A percentile compares a stretch with the other conserved stretches of the same genome.
Conservation (phyloP, 495 filamentous ascomycete species). For the Melanomma pulvis-pyrius region DNA sequence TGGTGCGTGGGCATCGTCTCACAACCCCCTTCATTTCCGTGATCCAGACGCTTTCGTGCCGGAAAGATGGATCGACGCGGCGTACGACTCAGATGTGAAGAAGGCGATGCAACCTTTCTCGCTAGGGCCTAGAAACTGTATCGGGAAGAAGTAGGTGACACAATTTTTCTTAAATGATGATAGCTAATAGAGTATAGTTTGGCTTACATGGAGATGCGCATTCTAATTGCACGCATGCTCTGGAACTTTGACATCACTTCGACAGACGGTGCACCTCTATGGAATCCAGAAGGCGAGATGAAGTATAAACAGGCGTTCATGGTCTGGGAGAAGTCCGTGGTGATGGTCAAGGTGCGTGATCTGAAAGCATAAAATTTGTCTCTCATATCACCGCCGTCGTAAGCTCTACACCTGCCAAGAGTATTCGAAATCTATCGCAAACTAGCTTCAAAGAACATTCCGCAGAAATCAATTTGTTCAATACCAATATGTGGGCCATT, state of each 20-base stretch:
- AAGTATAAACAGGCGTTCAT: slow-evolving; percentile 29
- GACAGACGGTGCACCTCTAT: slow-evolving; percentile 20
- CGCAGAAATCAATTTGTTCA: background rate
- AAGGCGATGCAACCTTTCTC: slow-evolving; percentile 36
- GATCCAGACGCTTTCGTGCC: slow-evolving; percentile 35
- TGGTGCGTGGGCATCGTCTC: slow-evolving; percentile 3
- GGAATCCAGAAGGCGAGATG: slow-evolving; percentile 32
- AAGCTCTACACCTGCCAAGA: background rate
- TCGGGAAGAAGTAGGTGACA: slow-evolving; percentile 28
- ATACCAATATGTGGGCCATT: background rate
- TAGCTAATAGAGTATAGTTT: slow-evolving; percentile 3
- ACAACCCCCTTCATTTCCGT: slow-evolving; percentile 31
- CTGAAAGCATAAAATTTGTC: slow-evolving; percentile 3
- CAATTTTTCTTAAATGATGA: background rate
- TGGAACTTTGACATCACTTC: slow-evolving; percentile 28
- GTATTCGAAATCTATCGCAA: background rate
- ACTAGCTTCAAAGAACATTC: background rate
- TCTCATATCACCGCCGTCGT: background rate
- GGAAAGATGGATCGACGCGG: slow-evolving; percentile 37
- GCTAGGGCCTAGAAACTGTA: slow-evolving; percentile 39
- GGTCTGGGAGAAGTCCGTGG: slow-evolving; percentile 24
- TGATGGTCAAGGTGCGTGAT: slow-evolving; percentile 19
- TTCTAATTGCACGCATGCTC: slow-evolving; percentile 17
- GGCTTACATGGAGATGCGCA: slow-evolving; percentile 30
- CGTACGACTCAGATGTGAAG: slow-evolving; percentile 27